phyloP scores from a whole-genome alignment of 768 basidiomycete species.

The Glaciozyma martinii region DNA sequence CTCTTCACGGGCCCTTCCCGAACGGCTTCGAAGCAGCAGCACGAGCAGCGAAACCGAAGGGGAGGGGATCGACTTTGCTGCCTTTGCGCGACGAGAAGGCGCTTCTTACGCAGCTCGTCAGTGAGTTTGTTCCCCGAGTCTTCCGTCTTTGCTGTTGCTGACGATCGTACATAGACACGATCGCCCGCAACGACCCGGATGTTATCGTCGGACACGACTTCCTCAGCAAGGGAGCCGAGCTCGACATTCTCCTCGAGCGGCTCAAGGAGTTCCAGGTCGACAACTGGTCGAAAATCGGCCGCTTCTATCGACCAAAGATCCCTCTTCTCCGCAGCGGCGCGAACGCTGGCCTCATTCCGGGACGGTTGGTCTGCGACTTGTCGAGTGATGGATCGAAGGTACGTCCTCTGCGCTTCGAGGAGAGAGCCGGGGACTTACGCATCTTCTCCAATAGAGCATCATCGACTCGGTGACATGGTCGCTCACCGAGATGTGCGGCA shows the following conservation, averaged over 20 bases:
- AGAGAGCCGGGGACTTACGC: not conserved
- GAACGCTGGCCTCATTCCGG: slow-evolving; percentile 72
- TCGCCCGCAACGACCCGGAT: slow-evolving; percentile 85
- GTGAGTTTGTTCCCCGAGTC: slow-evolving; percentile 42
- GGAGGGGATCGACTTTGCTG: slow-evolving; percentile 47
- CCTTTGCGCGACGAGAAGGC: slow-evolving; percentile 73
- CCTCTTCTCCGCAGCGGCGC: slow-evolving; percentile 69
- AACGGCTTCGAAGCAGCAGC: slow-evolving; percentile 1
- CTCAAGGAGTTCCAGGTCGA: slow-evolving; percentile 84
- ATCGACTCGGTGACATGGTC: slow-evolving; percentile 98
- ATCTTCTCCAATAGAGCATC: slow-evolving; percentile 58
- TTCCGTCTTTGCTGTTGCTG: not conserved
- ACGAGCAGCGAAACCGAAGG: slow-evolving; percentile 45
- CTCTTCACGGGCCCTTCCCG: slow-evolving; percentile 71
- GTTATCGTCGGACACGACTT: slow-evolving; percentile 93
- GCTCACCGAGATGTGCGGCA: slow-evolving; percentile 88
- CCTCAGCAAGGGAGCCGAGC: slow-evolving; percentile 83
- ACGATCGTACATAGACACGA: slow-evolving; percentile 46
- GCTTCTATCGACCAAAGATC: slow-evolving; percentile 72
- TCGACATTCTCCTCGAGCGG: slow-evolving; percentile 82
- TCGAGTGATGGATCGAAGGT: slow-evolving; percentile 92
- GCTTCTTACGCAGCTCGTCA: slow-evolving; percentile 69
- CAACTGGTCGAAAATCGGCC: slow-evolving; percentile 87
- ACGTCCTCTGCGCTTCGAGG: slow-evolving; percentile 19
- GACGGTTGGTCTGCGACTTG: slow-evolving; percentile 81